Percentiles rank a stretch among this genome's conserved stretches.
phyloP scores from a whole-genome alignment of 2,329 filamentous ascomycete genomes.

The Cercospora brassicicola region DNA sequence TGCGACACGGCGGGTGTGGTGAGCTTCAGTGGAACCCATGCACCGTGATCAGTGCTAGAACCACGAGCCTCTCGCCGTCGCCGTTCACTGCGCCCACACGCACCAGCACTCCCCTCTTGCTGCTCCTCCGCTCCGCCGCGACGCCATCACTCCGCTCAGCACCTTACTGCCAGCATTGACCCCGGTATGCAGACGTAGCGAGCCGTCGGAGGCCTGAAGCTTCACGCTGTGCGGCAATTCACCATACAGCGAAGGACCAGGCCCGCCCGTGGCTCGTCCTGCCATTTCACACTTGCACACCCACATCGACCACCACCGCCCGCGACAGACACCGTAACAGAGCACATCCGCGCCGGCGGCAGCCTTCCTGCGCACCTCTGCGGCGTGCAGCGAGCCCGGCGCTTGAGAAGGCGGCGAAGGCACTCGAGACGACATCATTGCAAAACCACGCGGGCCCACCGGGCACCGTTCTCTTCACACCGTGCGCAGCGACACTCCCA shows the following conservation, averaged over 20 bases:
- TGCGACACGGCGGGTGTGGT: background rate
- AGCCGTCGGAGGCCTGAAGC: constrained; percentile 2
- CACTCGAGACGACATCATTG: constrained; percentile 13
- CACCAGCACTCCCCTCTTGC: constrained; percentile 1
- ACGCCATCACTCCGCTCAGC: constrained; percentile 11
- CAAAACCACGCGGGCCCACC: constrained; percentile 5
- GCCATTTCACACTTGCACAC: background rate
- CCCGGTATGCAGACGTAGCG: constrained; percentile 9
- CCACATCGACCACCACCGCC: background rate
- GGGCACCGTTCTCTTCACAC: constrained; percentile 1
- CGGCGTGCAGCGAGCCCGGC: constrained; percentile 7
- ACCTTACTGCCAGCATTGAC: constrained; percentile 11
- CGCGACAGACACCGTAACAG: background rate
- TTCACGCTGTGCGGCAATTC: constrained; percentile 6
- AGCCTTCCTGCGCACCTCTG: constrained; percentile 1
- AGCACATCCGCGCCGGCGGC: background rate
- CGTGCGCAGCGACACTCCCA: background rate
- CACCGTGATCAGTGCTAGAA: constrained; percentile 1
- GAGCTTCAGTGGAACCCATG: constrained; percentile 7
- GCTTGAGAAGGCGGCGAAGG: constrained; percentile 4
- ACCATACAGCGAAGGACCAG: background rate
- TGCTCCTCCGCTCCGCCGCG: background rate
- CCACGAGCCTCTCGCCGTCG: background rate
- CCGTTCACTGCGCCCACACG: background rate
- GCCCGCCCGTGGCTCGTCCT: background rate